Conservation (phyloP, 2,329 filamentous ascomycete genomes). For the Colletotrichum neosansevieriae region DNA sequence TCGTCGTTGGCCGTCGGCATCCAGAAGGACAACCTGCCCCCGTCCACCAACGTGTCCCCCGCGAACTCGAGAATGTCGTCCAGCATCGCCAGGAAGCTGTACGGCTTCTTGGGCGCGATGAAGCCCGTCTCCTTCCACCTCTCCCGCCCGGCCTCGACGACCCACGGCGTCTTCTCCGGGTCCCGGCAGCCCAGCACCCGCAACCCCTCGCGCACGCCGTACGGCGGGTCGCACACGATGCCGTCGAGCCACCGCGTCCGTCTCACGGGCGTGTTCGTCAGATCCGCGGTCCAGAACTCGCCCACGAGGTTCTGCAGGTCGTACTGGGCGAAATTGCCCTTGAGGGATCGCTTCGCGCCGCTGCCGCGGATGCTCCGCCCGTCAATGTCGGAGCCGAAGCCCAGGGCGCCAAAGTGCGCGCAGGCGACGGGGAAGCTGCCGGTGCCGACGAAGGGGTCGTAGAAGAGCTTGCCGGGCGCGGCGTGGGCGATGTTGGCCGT, state of each 20-base stretch:
- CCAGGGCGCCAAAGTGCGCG: slow-evolving; percentile 87
- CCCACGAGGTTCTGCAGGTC: slow-evolving; percentile 73
- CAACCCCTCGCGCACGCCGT: slow-evolving; percentile 92
- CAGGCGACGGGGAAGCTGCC: slow-evolving; percentile 93
- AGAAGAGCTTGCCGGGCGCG: slow-evolving; percentile 85
- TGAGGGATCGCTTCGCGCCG: slow-evolving; percentile 61
- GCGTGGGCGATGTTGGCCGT: slow-evolving; percentile 93
- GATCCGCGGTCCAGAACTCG: slow-evolving; percentile 85
- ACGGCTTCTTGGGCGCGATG: slow-evolving; percentile 89
- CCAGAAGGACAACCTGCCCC: slow-evolving; percentile 91
- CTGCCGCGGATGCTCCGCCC: slow-evolving; percentile 86
- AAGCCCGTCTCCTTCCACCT: slow-evolving; percentile 79
- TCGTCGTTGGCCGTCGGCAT: slow-evolving; percentile 92
- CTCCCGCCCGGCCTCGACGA: slow-evolving; percentile 76
- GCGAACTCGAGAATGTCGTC: slow-evolving; percentile 91
- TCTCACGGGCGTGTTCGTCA: slow-evolving; percentile 87
- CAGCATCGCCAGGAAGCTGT: slow-evolving; percentile 91
- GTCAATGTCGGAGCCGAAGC: slow-evolving; percentile 93
- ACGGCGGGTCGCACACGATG: slow-evolving; percentile 95
- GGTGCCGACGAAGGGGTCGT: slow-evolving; percentile 95
- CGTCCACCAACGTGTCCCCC: slow-evolving; percentile 78
- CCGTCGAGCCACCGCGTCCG: slow-evolving; percentile 78
- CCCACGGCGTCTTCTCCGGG: slow-evolving; percentile 67
- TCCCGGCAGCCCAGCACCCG: slow-evolving; percentile 86
- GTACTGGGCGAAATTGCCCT: slow-evolving; percentile 88